Base-by-base conservation (phyloP, 176 grass and related monocot genomes). In the Eremochloa ophiuroides region DNA sequence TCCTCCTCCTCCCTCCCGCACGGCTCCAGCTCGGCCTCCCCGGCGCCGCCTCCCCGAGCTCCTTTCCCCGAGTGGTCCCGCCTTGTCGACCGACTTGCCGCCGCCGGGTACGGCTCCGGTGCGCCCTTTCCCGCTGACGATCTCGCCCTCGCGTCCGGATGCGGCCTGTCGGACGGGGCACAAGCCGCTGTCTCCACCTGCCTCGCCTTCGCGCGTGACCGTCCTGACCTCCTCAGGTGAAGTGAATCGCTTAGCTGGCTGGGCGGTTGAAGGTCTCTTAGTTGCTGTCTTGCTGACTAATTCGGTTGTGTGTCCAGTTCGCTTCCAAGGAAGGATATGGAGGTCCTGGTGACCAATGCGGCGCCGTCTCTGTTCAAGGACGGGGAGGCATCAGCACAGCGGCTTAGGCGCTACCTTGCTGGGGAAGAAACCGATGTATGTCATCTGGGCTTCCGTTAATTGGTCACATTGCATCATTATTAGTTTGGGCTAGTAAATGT, bases 141-240 rank as follows among this genome's bases (percentile, higher is more conserved):
- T 66, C 72, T 81, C 65, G 76, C 38, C 6, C 60, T 85, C 4
- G 61, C 31, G 13, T 61, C 80, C 14, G 84, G 75, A 2, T 40
- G 62, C n/a, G 62, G 38, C 74, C 66, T 98, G 28, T 69, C 84
- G 2, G 77, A 85, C 27, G 96, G 82, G 22, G 91, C 86, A 13
- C 58, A 89, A 20, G 77, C 47, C 62, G 75, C 73, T 38, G 88
- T 86, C 14, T 62, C 86, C 48, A 86, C 84, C 16, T 91, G 78
- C 48, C 90, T 99, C 48, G 81, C 83, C 14, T 99, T 99, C 84
- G 90, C 96, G 4, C 90, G 88, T 15, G 88, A 91, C 59, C 85
- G 85, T 37, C 91, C 93, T 1, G 85, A 90, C 74, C 69, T 95
- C 23, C 76, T 99, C 72, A 95, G 92, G 95, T 98, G 82, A 83